Conservation (phyloP, 139 green algal species). For the Diplosphaera chodatii region DNA sequence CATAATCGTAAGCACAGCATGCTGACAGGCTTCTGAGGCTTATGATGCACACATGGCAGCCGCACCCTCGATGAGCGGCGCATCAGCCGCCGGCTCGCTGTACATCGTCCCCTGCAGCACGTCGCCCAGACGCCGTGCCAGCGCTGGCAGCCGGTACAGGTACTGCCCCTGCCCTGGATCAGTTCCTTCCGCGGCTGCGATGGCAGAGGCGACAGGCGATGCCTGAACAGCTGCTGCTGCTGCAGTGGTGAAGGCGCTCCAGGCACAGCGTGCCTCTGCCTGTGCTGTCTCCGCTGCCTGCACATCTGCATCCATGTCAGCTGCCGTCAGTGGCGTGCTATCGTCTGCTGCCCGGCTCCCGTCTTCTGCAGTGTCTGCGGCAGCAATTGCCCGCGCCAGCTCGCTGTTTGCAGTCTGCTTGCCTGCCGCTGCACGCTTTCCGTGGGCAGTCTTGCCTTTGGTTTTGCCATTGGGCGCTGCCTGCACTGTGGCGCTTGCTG, state of each 20-base stretch:
- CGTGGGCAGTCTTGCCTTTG: no score
- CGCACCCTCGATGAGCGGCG: background rate
- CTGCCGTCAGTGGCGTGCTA: background rate
- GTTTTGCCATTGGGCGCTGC: no score
- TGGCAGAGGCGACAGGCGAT: no score
- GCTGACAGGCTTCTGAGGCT: no score
- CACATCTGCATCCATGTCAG: background rate
- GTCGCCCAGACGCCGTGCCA: background rate
- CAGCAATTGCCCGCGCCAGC: background rate
- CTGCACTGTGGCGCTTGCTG: no score
- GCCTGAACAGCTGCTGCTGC: background rate
- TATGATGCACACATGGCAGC: background rate
- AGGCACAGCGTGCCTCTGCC: background rate
- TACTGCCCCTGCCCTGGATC: no score
- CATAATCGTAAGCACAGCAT: no score
- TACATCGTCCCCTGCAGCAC: background rate
- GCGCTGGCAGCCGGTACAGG: background rate
- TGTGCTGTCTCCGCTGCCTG: constrained; percentile 30
- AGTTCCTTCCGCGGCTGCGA: no score
- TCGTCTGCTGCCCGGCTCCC: constrained; percentile 6
- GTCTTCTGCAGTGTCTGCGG: background rate
- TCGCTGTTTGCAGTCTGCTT: background rate
- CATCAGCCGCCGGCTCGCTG: background rate
- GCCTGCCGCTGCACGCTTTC: no score
- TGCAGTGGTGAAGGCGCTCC: background rate